These are phyloP conservation scores for Teratosphaeria gauchensis DNA, from an alignment of 2,329 filamentous ascomycete species.

Conservation along the genomic window DNA sequence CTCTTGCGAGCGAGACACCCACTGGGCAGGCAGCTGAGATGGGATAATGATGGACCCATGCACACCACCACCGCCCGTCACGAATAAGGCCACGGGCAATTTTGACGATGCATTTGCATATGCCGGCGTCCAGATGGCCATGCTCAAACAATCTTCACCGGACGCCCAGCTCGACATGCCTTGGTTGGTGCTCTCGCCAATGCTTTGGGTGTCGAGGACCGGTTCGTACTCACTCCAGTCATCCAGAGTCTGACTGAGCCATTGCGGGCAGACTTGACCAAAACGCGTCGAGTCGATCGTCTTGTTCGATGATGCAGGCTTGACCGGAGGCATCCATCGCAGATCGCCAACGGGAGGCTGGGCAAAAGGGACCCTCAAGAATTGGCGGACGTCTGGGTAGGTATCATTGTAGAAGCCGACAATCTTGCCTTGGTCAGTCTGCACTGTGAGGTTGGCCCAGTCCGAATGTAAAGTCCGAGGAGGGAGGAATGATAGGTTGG, in stretches of 20 bases:
- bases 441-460: background rate
- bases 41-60: background rate
- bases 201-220: background rate
- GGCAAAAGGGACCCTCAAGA: background rate
- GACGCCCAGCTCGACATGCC: background rate
- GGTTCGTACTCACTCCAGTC: background rate
- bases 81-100: slow-evolving; percentile 38
- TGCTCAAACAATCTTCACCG: slow-evolving; percentile 34
- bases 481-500: background rate
- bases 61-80: slow-evolving; percentile 33
- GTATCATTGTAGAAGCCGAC: background rate
- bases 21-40: background rate
- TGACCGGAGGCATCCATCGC: background rate
- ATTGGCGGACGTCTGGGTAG: background rate
- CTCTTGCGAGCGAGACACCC: background rate
- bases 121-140: slow-evolving; percentile 37
- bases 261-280: background rate
- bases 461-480: background rate
- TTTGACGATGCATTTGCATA: slow-evolving; percentile 16
- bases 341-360: background rate
- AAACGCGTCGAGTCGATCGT: background rate
- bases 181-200: background rate
- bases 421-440: background rate
- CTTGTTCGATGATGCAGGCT: background rate
- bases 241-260: background rate